phyloP scores from a whole-genome alignment of 192 early-diverging fungal genomes.

The Umbelopsis isabellina region DNA sequence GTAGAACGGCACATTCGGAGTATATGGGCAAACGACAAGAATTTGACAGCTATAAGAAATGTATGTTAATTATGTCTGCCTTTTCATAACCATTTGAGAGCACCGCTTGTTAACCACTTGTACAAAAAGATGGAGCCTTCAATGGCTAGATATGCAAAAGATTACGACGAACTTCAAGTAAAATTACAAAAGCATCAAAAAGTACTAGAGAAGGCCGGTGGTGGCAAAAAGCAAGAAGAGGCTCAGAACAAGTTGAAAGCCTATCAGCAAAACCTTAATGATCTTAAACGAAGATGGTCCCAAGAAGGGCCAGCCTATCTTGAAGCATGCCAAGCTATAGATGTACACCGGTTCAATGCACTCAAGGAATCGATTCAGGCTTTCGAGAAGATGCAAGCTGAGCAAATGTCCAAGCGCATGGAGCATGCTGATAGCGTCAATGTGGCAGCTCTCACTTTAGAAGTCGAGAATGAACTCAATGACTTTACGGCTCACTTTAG shows the following conservation, averaged over 20 bases:
- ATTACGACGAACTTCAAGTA: constrained; percentile 37
- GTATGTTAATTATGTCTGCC: constrained; percentile 13
- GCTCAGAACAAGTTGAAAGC: constrained; percentile 20
- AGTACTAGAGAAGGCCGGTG: constrained; percentile 23
- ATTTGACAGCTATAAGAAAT: constrained; percentile 22
- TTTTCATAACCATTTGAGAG: not conserved
- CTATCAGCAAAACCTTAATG: constrained; percentile 16
- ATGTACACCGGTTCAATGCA: constrained; percentile 29
- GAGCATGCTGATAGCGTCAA: constrained; percentile 20
- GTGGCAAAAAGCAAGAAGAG: constrained; percentile 22
- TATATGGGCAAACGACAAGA: constrained; percentile 15
- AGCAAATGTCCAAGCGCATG: constrained; percentile 30
- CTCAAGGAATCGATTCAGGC: constrained; percentile 20
- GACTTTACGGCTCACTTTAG: constrained; percentile 1
- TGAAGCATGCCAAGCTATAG: constrained; percentile 23
- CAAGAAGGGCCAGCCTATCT: constrained; percentile 24
- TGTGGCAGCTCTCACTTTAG: constrained; percentile 1
- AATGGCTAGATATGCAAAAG: constrained; percentile 33
- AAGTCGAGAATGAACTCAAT: constrained; percentile 9
- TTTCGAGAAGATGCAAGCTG: constrained; percentile 35
- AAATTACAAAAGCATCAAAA: constrained; percentile 35
- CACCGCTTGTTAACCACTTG: not conserved
- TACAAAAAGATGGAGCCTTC: constrained; percentile 30
- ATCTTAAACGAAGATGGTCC: constrained; percentile 18
- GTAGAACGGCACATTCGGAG: constrained; percentile 41